Evolutionary conservation across 805 yeast species (phyloP).

Genomic region (Kodamaea lidongshanica): DNA sequence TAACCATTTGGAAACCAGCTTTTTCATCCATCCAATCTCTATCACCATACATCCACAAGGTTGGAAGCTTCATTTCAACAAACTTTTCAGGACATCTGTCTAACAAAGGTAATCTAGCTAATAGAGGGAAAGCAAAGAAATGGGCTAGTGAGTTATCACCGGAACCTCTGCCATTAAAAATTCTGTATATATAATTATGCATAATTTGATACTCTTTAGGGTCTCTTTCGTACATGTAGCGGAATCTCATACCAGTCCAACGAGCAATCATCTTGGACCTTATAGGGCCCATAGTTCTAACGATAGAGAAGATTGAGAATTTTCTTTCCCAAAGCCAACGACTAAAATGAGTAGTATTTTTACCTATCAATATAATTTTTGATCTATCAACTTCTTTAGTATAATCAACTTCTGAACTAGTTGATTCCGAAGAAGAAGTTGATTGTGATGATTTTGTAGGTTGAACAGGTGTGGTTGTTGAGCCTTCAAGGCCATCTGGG

Average conservation of each 20-base stretch:
- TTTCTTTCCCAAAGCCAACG: slow-evolving; percentile 58
- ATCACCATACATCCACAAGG: slow-evolving; percentile 62
- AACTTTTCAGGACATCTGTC: slow-evolving; percentile 42
- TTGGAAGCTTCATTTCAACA: slow-evolving; percentile 39
- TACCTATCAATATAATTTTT: neutral
- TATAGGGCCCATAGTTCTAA: slow-evolving; percentile 48
- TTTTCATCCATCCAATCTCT: slow-evolving; percentile 65
- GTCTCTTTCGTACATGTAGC: slow-evolving; percentile 34
- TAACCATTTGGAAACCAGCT: slow-evolving; percentile 41
- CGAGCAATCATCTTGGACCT: slow-evolving; percentile 44
- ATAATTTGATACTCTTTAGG: slow-evolving; percentile 33
- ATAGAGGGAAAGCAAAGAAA: slow-evolving; percentile 54
- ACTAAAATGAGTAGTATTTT: slow-evolving; percentile 4
- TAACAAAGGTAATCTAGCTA: slow-evolving; percentile 49
- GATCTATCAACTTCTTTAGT: slow-evolving; percentile 5
- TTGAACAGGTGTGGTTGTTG: too few species aligned
- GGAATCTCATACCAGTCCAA: slow-evolving; percentile 48
- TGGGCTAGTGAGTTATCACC: slow-evolving; percentile 63
- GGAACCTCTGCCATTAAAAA: slow-evolving; percentile 50
- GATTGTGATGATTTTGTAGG: too few species aligned
- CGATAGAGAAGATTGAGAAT: slow-evolving; percentile 48
- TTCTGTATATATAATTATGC: slow-evolving; percentile 50
- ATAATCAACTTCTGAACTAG: too few species aligned
- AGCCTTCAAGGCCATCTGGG: too few species aligned
- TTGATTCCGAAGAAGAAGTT: too few species aligned